Conservation (phyloP, 2,329 filamentous ascomycete species). For the Magnaporthiopsis incrustans region DNA sequence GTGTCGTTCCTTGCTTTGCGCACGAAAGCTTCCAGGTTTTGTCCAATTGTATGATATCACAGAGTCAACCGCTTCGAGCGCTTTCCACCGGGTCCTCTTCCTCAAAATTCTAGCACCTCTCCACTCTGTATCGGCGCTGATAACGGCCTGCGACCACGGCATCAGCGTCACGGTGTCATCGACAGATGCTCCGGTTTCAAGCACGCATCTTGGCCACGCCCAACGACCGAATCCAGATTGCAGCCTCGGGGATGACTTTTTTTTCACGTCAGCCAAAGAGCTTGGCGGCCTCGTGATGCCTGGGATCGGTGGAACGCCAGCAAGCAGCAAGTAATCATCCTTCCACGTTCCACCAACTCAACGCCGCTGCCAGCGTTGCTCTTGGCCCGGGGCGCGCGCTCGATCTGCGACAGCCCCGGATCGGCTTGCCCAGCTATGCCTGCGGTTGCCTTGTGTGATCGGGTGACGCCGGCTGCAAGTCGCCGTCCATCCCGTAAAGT, state of each 20-base stretch:
- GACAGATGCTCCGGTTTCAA: background rate
- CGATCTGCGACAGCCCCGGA: background rate
- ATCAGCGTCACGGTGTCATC: background rate
- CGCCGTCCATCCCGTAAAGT: background rate
- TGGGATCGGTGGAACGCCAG: background rate
- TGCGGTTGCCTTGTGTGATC: background rate
- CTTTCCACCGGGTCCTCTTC: background rate
- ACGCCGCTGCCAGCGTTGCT: background rate
- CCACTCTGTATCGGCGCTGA: too few species aligned
- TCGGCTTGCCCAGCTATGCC: background rate
- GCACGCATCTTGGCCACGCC: background rate
- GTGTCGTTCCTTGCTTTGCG: background rate
- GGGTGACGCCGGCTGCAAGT: background rate
- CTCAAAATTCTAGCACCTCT: too few species aligned
- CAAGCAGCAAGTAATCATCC: background rate
- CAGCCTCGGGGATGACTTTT: too few species aligned
- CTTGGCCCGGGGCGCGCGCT: too few species aligned
- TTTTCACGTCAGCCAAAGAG: background rate
- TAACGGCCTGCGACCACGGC: background rate
- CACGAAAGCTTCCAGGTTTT: background rate
- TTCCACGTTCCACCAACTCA: background rate
- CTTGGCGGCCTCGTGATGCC: background rate
- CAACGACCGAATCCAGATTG: background rate
- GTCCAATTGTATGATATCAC: background rate
- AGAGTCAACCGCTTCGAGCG: too few species aligned